A percentile compares a stretch with the other conserved stretches of the same genome.
Conservation (phyloP, 106 monocot genomes). For the Platanthera guangdongensis region DNA sequence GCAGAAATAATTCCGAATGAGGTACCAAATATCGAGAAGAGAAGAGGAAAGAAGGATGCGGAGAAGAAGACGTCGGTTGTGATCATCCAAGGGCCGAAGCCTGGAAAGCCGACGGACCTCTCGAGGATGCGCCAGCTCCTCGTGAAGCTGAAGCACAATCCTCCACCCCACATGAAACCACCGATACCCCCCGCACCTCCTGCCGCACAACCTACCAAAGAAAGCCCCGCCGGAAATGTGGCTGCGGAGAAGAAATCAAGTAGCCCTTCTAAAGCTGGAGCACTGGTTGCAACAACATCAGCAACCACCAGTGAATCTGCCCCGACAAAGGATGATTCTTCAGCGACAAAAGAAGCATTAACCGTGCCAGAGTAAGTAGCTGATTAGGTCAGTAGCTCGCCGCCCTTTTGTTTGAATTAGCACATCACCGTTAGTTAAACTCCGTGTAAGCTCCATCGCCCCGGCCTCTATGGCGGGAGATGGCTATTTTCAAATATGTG, state of each 20-base stretch:
- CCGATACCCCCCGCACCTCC: constrained; percentile 40
- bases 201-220: not conserved
- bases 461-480: not conserved
- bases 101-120: constrained; percentile 62
- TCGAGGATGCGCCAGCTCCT: constrained; percentile 56
- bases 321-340: constrained; percentile 1
- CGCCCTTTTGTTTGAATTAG: not conserved
- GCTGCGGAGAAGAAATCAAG: constrained; percentile 17
- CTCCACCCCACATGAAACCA: constrained; percentile 59
- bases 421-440: not conserved
- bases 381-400: not conserved
- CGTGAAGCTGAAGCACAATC: constrained; percentile 47
- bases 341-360: not conserved
- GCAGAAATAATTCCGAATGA: constrained; percentile 60
- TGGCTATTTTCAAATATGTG: not conserved
- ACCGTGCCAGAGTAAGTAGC: not conserved
- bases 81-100: constrained; percentile 61
- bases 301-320: not conserved
- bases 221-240: constrained; percentile 7
- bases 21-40: constrained; percentile 57
- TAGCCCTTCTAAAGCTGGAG: constrained; percentile 5
- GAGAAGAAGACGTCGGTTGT: constrained; percentile 49
- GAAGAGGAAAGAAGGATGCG: constrained; percentile 49
- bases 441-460: not conserved
- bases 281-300: not conserved